Conservation (phyloP, 768 basidiomycete genomes). For the Termitomyces heimii region DNA sequence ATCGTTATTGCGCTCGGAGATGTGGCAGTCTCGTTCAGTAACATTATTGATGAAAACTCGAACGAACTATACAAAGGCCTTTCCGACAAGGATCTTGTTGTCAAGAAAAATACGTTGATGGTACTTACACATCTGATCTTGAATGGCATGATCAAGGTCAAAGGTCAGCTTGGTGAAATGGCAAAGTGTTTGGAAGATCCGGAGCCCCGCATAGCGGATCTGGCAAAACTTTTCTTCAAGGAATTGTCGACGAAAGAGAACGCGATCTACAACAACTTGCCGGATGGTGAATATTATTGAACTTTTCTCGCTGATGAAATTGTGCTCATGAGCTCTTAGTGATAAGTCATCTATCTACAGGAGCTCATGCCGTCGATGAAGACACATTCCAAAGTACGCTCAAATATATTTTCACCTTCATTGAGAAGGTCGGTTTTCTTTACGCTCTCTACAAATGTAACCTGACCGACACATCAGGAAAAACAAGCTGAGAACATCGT, state of each 20-base stretch:
- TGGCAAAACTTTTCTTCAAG: conserved; percentile 97
- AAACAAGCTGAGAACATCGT: conserved; percentile 98
- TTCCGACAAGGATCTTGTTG: conserved; percentile 77
- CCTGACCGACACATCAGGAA: conserved; percentile 49
- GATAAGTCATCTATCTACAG: conserved; percentile 90
- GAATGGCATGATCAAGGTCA: conserved; percentile 99
- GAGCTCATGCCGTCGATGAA: conserved; percentile 89
- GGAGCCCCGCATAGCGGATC: conserved; percentile 80
- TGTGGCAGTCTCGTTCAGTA: conserved; percentile 97
- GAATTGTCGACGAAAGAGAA: conserved; percentile 97
- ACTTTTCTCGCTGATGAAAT: background rate
- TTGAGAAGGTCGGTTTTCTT: conserved; percentile 72
- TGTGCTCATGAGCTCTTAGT: conserved; percentile 38
- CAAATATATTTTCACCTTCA: conserved; percentile 92
- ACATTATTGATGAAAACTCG: conserved; percentile 94
- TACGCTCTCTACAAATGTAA: background rate
- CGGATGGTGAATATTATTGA: conserved; percentile 60
- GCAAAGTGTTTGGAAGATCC: conserved; percentile 97
- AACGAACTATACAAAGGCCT: conserved; percentile 93
- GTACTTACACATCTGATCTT: conserved; percentile 94
- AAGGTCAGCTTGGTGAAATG: conserved; percentile 99
- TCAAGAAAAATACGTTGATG: conserved; percentile 99
- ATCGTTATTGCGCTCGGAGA: conserved; percentile 98
- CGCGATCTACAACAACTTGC: conserved; percentile 97
- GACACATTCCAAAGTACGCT: conserved; percentile 89